These are phyloP conservation scores for Ogataea haglerorum DNA, from an alignment of 805 yeast species.

Conservation along the genomic window DNA sequence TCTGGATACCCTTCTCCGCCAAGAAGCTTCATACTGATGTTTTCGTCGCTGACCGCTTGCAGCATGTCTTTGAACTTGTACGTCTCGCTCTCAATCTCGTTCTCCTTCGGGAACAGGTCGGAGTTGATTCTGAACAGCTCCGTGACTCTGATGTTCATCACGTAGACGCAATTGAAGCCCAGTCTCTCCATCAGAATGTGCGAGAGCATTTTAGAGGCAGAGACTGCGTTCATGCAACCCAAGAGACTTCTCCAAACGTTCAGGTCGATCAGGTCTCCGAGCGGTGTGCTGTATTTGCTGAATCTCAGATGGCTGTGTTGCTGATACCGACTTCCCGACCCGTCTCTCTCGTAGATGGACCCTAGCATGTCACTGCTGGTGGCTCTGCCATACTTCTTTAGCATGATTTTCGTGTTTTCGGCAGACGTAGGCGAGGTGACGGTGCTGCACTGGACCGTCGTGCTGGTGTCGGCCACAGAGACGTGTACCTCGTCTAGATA, in stretches of 20 bases:
- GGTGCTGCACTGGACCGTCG: not conserved
- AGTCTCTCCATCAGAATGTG: slow-evolving; percentile 35
- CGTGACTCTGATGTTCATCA: slow-evolving; percentile 49
- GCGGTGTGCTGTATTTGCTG: slow-evolving; percentile 30
- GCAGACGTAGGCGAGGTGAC: slow-evolving; percentile 8
- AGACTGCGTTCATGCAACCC: slow-evolving; percentile 38
- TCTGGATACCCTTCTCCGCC: slow-evolving; percentile 40
- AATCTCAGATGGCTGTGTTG: slow-evolving; percentile 46
- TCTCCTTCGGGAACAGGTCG: slow-evolving; percentile 43
- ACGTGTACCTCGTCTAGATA: slow-evolving; percentile 36
- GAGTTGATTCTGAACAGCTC: slow-evolving; percentile 42
- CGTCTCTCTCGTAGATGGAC: slow-evolving; percentile 60
- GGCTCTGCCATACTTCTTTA: slow-evolving; percentile 54
- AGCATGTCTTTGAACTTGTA: slow-evolving; percentile 40
- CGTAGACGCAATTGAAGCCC: slow-evolving; percentile 42
- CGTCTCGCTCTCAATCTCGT: slow-evolving; percentile 42
- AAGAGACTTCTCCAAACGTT: slow-evolving; percentile 37
- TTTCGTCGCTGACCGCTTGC: slow-evolving; percentile 36
- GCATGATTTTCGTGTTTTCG: slow-evolving; percentile 13
- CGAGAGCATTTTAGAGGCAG: slow-evolving; percentile 42
- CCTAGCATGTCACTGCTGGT: slow-evolving; percentile 38
- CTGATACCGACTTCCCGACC: slow-evolving; percentile 59
- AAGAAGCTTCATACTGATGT: slow-evolving; percentile 41
- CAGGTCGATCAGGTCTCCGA: slow-evolving; percentile 30
- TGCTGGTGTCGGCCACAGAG: slow-evolving; percentile 1